Percentiles rank a stretch among this genome's conserved stretches.
phyloP scores from a whole-genome alignment of 2,329 filamentous ascomycete genomes.

The Diaporthe ampelina region DNA sequence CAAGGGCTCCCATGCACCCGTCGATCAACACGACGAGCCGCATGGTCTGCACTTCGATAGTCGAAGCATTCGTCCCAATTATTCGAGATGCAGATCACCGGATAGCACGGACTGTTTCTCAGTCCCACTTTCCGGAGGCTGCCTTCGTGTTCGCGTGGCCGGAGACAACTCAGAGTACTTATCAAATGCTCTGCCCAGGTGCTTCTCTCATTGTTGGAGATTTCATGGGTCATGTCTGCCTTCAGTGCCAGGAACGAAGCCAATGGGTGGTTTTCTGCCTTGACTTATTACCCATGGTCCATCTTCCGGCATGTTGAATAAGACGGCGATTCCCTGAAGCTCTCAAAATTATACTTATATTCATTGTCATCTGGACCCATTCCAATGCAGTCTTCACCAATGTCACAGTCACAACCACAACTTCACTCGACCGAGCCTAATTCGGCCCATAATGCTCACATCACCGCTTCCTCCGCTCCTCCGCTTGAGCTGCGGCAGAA shows the following conservation, averaged over 20 bases:
- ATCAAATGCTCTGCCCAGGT: background rate
- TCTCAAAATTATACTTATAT: too few species aligned
- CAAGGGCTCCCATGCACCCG: too few species aligned
- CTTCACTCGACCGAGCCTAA: background rate
- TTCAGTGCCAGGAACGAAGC: background rate
- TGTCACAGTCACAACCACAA: background rate
- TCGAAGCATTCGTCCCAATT: background rate
- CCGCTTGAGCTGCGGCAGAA: slow-evolving; percentile 7
- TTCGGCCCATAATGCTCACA: slow-evolving; percentile 17
- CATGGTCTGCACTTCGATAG: background rate
- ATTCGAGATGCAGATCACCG: background rate
- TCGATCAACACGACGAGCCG: background rate
- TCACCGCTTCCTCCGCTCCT: slow-evolving; percentile 3
- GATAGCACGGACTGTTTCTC: background rate
- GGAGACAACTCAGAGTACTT: too few species aligned
- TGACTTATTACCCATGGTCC: background rate
- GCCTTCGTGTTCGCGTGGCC: slow-evolving; percentile 5
- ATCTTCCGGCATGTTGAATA: background rate
- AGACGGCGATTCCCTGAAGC: too few species aligned
- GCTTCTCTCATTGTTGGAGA: background rate
- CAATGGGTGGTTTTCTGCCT: background rate
- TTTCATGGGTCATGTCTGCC: background rate
- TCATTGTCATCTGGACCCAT: background rate
- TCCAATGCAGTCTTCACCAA: background rate
- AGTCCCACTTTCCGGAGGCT: background rate